phyloP scores from a whole-genome alignment of 495 filamentous ascomycete genomes.

The Daldinia grandis region DNA sequence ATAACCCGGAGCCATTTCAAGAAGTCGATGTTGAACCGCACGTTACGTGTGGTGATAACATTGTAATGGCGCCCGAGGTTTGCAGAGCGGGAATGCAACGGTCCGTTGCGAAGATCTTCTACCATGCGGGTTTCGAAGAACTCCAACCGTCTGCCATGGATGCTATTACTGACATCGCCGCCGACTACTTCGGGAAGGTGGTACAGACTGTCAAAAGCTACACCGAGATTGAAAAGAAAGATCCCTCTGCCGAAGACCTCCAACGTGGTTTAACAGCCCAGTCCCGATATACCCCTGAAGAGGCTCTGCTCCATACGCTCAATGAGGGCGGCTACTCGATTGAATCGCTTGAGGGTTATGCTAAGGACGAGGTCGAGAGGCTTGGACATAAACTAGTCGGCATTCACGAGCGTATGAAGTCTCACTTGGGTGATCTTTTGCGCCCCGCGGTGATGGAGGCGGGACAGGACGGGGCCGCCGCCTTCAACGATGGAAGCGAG shows the following conservation, averaged over 20 bases:
- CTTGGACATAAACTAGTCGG: constrained; percentile 79
- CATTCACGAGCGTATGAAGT: constrained; percentile 92
- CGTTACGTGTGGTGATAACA: constrained; percentile 85
- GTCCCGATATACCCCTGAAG: constrained; percentile 76
- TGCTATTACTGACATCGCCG: constrained; percentile 86
- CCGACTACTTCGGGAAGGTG: constrained; percentile 88
- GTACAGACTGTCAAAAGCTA: constrained; percentile 80
- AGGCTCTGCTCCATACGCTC: constrained; percentile 86
- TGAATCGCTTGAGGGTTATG: constrained; percentile 84
- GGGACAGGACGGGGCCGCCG: constrained; percentile 83
- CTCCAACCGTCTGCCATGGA: constrained; percentile 95
- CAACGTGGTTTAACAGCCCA: constrained; percentile 50
- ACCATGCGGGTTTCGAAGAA: constrained; percentile 97
- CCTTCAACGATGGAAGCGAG: constrained; percentile 95
- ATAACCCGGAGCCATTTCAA: constrained; percentile 88
- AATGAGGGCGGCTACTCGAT: constrained; percentile 82
- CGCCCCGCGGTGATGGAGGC: constrained; percentile 85
- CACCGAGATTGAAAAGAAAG: constrained; percentile 77
- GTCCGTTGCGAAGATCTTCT: constrained; percentile 92
- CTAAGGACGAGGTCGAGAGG: constrained; percentile 93
- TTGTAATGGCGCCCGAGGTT: constrained; percentile 81
- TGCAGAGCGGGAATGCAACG: constrained; percentile 86
- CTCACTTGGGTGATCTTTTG: constrained; percentile 86
- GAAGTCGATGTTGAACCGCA: constrained; percentile 86
- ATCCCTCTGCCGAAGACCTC: constrained; percentile 49